These are phyloP conservation scores for Maudiozyma bulderi DNA, from an alignment of 805 yeast genomes.

Conservation along the genomic window DNA sequence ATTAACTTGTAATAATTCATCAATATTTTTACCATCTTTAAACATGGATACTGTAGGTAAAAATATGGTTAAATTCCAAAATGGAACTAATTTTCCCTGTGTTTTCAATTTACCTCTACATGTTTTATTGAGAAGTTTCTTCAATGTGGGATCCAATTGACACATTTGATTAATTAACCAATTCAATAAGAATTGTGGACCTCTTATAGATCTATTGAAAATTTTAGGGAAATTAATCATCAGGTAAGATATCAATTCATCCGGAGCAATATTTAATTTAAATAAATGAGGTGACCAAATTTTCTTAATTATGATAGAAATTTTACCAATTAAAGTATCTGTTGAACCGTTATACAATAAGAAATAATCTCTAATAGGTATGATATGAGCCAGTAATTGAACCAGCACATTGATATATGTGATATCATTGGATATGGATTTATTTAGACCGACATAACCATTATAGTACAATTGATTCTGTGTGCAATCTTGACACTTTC, in stretches of 20 bases:
- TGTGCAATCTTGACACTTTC: constrained; percentile 33
- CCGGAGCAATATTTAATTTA: constrained; percentile 56
- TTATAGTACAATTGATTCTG: constrained; percentile 39
- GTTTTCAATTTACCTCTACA: constrained; percentile 47
- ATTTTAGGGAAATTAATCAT: constrained; percentile 35
- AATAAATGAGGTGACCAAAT: constrained; percentile 49
- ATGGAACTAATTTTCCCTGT: constrained; percentile 4
- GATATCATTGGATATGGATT: constrained; percentile 32
- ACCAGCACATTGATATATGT: constrained; percentile 51
- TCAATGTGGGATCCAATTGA: constrained; percentile 22
- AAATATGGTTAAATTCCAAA: constrained; percentile 40
- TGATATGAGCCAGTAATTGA: constrained; percentile 46
- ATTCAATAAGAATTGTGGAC: constrained; percentile 48
- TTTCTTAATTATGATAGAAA: constrained; percentile 43
- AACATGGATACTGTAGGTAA: constrained; percentile 52
- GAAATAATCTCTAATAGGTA: constrained; percentile 39
- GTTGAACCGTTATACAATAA: constrained; percentile 22
- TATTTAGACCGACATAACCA: constrained; percentile 60
- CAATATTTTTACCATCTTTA: constrained; percentile 36
- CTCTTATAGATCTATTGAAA: constrained; percentile 23
- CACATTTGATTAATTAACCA: constrained; percentile 51
- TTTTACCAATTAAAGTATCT: constrained; percentile 33
- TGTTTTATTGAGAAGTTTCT: constrained; percentile 22
- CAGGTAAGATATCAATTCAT: constrained; percentile 48
- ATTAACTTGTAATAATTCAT: constrained; percentile 44